These are phyloP conservation scores for Serendipita sp. DNA, from an alignment of 768 basidiomycete species.

Conservation along the genomic window DNA sequence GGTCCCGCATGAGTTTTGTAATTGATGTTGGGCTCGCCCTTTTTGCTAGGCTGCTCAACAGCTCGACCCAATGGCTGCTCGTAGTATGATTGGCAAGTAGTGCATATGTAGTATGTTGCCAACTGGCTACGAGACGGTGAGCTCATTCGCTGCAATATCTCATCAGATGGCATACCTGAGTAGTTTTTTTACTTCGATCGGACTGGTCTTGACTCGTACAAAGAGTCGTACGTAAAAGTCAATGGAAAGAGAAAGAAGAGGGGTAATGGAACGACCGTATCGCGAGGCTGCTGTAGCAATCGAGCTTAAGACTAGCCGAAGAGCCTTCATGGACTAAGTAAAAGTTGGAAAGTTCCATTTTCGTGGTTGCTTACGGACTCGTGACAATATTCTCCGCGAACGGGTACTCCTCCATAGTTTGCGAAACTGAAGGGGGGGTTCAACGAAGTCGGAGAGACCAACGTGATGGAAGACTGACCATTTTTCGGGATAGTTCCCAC, in stretches of 20 bases:
- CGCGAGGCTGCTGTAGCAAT: conserved; percentile 76
- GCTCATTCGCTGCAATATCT: too few species aligned
- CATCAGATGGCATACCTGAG: conserved; percentile 40
- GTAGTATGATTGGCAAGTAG: conserved; percentile 65
- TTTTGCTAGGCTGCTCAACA: conserved; percentile 38
- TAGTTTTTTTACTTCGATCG: conserved; percentile 70
- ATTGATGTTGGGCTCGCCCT: conserved; percentile 40
- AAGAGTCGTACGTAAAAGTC: conserved; percentile 96
- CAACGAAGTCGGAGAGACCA: not conserved
- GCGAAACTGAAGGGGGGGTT: conserved; percentile 50
- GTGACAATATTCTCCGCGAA: conserved; percentile 89
- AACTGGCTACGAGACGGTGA: conserved; percentile 46
- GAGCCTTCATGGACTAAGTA: conserved; percentile 35
- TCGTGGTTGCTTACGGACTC: conserved; percentile 53
- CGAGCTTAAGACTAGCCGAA: conserved; percentile 79
- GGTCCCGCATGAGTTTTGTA: conserved; percentile 68
- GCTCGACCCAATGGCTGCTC: conserved; percentile 75
- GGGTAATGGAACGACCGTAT: conserved; percentile 85
- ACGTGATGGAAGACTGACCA: conserved; percentile 37
- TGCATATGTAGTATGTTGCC: conserved; percentile 71
- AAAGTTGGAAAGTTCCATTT: not conserved
- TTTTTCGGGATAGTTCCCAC: conserved; percentile 92
- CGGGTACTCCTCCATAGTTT: conserved; percentile 84
- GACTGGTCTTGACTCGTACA: conserved; percentile 55
- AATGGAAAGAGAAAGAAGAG: conserved; percentile 79